A percentile compares a stretch with the other conserved stretches of the same genome.
phyloP scores from a whole-genome alignment of 768 basidiomycete species.

The Panaeolus cyanescens region DNA sequence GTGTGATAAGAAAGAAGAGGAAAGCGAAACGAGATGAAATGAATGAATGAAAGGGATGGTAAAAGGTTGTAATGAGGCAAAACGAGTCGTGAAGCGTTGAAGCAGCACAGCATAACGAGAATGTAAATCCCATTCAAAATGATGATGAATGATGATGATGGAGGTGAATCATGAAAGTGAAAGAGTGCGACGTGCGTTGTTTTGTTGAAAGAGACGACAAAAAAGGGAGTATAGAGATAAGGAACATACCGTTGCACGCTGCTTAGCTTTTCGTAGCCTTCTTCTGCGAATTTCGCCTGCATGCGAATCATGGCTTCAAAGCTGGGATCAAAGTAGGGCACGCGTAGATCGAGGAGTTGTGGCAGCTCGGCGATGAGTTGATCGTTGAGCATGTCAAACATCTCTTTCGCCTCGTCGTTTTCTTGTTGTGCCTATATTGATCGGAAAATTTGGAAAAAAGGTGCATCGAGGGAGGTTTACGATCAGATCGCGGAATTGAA shows the following conservation, averaged over 20 bases:
- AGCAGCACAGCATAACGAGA: constrained; percentile 3
- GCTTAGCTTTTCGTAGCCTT: constrained; percentile 96
- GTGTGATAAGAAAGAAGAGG: background rate
- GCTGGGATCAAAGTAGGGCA: constrained; percentile 97
- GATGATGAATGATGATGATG: background rate
- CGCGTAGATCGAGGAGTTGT: constrained; percentile 89
- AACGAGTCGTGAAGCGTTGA: background rate
- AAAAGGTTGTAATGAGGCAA: too few species aligned
- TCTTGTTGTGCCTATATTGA: constrained; percentile 84
- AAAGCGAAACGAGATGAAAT: background rate
- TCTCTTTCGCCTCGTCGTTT: constrained; percentile 90
- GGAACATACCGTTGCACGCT: constrained; percentile 78
- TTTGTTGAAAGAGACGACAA: background rate
- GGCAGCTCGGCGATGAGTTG: constrained; percentile 92
- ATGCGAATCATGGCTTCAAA: constrained; percentile 99
- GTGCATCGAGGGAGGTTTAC: background rate
- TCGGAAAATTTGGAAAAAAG: background rate
- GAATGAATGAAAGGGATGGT: background rate
- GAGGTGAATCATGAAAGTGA: background rate
- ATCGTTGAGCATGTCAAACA: constrained; percentile 91
- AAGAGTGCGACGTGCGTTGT: background rate
- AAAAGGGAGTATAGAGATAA: background rate
- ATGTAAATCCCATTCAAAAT: background rate
- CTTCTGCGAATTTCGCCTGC: constrained; percentile 97
- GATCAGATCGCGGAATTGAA: constrained; percentile 5